Percentiles rank a stretch among this genome's conserved stretches.
Evolutionary conservation across 116 monocot species (phyloP).

Genomic region (Iris pallida): DNA sequence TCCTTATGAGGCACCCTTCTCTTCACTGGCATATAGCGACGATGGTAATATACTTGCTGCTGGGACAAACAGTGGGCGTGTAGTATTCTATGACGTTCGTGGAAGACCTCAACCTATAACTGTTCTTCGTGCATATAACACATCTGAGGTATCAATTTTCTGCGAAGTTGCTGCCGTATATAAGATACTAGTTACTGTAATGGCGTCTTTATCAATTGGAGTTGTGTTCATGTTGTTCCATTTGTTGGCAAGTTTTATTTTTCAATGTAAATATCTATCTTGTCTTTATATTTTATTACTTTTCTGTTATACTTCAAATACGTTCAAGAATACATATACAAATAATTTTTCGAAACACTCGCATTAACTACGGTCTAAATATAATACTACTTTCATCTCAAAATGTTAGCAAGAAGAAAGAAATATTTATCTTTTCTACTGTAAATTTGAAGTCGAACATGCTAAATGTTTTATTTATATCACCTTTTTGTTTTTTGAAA

Average conservation of each 20-base stretch:
- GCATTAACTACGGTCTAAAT: too few relatives aligned
- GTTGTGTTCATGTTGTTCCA: too few relatives aligned
- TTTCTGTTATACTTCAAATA: too few relatives aligned
- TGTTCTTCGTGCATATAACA: constrained; percentile 76
- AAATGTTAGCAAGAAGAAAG: too few relatives aligned
- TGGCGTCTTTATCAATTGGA: background rate
- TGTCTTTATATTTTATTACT: background rate
- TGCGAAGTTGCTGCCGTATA: background rate
- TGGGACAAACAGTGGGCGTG: constrained; percentile 82
- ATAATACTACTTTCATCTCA: too few relatives aligned
- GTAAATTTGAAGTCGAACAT: too few relatives aligned
- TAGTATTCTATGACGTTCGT: constrained; percentile 89
- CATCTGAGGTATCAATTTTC: constrained; percentile 57
- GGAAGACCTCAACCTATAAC: constrained; percentile 89
- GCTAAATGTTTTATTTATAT: too few relatives aligned
- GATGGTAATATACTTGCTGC: constrained; percentile 80
- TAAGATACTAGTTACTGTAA: background rate
- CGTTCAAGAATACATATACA: too few relatives aligned
- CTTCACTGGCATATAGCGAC: constrained; percentile 79
- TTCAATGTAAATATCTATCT: background rate
- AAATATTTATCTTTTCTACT: too few relatives aligned
- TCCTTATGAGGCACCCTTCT: constrained; percentile 80
- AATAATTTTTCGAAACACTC: too few relatives aligned
- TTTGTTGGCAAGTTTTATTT: background rate
- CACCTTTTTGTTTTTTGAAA: too few relatives aligned